phyloP scores from a whole-genome alignment of 106 monocot genomes.

The Dendrobium catenatum region DNA sequence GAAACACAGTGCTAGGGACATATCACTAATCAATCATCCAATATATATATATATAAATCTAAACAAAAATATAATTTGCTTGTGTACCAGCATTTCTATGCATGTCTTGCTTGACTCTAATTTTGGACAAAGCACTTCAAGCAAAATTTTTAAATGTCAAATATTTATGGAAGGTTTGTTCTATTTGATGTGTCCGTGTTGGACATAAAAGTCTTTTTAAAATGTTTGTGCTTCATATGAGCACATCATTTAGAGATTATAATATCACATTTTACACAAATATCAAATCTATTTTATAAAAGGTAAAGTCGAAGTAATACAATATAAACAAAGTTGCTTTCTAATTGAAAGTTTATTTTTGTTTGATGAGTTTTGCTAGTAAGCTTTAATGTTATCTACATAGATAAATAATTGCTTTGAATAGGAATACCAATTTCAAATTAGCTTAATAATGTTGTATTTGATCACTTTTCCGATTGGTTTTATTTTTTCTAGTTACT shows the following conservation, averaged over 20 bases:
- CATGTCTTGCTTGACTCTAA: no score
- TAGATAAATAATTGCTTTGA: neutral
- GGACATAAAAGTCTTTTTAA: no score
- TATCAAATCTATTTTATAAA: neutral
- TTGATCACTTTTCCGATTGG: neutral
- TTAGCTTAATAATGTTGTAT: neutral
- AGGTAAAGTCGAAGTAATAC: neutral
- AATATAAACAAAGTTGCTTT: neutral
- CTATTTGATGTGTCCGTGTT: no score
- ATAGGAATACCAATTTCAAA: neutral
- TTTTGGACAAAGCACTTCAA: no score
- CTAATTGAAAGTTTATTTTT: neutral
- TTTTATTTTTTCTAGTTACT: neutral
- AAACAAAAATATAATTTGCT: no score
- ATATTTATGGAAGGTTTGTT: no score
- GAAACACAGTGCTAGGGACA: no score
- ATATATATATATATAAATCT: no score
- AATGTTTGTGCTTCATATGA: no score
- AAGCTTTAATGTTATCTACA: neutral
- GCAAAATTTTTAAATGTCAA: no score
- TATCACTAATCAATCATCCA: no score
- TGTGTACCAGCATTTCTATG: no score
- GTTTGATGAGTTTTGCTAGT: slow-evolving; percentile 2
- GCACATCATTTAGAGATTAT: neutral
- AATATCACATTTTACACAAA: neutral